phyloP scores from a whole-genome alignment of 768 basidiomycete genomes.

The Holtermanniella nyarrowii region DNA sequence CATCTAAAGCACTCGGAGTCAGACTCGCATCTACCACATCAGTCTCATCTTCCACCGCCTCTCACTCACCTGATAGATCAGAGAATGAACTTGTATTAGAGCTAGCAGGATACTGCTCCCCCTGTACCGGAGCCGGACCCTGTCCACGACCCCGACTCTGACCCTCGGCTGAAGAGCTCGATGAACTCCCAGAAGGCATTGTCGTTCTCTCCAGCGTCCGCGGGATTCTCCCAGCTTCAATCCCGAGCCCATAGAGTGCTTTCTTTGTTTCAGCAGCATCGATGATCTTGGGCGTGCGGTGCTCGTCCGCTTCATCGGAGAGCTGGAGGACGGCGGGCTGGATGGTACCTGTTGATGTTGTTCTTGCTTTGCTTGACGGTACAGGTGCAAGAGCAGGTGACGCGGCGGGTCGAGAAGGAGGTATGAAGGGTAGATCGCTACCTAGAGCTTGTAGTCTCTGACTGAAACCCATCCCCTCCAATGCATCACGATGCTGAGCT shows the following conservation, averaged over 20 bases:
- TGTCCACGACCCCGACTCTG: no score
- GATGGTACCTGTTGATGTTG: not conserved
- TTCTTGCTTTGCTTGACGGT: not conserved
- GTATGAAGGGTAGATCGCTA: not conserved
- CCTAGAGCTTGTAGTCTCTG: not conserved
- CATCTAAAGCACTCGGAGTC: not conserved
- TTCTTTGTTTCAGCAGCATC: not conserved
- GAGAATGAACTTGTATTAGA: not conserved
- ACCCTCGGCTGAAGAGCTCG: no score
- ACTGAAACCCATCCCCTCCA: not conserved
- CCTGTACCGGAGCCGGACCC: not conserved
- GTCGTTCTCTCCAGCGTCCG: no score
- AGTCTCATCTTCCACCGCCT: not conserved
- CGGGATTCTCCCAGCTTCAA: not conserved
- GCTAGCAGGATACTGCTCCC: not conserved
- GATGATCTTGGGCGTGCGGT: not conserved
- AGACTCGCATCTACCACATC: not conserved
- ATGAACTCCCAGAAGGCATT: no score
- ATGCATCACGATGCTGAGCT: no score
- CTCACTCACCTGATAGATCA: not conserved
- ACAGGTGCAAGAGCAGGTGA: not conserved
- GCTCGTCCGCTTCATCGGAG: no score
- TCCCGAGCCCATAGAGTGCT: not conserved
- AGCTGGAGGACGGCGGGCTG: not conserved
- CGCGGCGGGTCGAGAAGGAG: not conserved